Evolutionary conservation across 305 asterid species (phyloP).

Genomic region (Lippia alba): DNA sequence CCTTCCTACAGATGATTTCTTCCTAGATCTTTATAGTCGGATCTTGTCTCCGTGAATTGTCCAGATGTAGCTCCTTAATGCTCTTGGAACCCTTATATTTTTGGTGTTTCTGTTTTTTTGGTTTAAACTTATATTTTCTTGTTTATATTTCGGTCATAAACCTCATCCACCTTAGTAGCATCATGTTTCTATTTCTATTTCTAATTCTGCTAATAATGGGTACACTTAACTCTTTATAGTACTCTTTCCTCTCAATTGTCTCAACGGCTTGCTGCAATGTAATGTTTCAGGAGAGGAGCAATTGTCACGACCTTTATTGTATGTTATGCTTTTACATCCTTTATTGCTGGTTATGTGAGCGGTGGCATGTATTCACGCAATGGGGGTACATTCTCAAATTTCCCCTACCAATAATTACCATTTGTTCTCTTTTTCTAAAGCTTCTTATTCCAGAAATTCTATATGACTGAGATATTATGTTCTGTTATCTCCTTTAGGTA

Average conservation of each 20-base stretch:
- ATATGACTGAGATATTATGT: slow-evolving; percentile 15
- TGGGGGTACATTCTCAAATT: slow-evolving; percentile 60
- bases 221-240: not conserved
- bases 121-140: not conserved
- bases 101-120: not conserved
- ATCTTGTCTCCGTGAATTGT: not conserved
- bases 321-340: slow-evolving; percentile 78
- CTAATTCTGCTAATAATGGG: not conserved
- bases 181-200: not conserved
- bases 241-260: slow-evolving; percentile 14
- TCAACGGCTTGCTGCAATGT: slow-evolving; percentile 31
- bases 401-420: slow-evolving; percentile 9
- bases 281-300: slow-evolving; percentile 77
- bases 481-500: slow-evolving; percentile 47
- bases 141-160: not conserved
- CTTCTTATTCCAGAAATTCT: slow-evolving; percentile 17
- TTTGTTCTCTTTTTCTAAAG: not conserved
- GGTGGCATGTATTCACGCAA: slow-evolving; percentile 79
- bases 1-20: not conserved
- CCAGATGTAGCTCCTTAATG: not conserved
- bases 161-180: not conserved
- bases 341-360: slow-evolving; percentile 78
- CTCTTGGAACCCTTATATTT: not conserved
- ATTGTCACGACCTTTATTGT: slow-evolving; percentile 71
- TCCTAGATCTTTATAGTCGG: not conserved